Evolutionary conservation across 768 basidiomycete species (phyloP), one percentile per base, ranked within the genome.

Genomic region (Nevesoporus exiguus): DNA sequence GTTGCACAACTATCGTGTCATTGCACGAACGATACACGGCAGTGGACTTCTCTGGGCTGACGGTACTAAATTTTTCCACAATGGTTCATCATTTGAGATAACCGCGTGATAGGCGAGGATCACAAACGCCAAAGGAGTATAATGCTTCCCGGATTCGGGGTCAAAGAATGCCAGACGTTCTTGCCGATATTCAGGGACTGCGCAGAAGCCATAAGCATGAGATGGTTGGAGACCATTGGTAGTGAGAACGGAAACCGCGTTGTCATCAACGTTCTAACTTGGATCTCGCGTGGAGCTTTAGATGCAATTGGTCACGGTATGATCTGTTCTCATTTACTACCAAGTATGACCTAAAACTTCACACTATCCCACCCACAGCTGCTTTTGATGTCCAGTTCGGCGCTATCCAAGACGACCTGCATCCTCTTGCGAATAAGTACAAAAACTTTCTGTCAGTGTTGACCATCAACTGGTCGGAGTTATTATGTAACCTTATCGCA

Each of bases 111-210:
- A 69, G 68, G 74, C 4, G 65, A 74, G 25, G 74, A 67, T 24
- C 82, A 84, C 55, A 78, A 69, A 58, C 73, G 82, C 49, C 81
- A 83, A 46, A 68, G 79, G 54, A 80, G 71, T 57, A 73, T 81
- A n/a, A 76, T 82, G 76, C 67, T 78, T 44, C 81, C 81, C 1
- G 82, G 78, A 5, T 83, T 84, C 55, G 78, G 81, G 52, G 72
- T 64, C 3, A 74, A 75, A 1, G 78, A 81, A 54, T 73, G 74
- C n/a, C 79, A 74, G 44, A 72, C 77, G 4, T 80, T 79, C 55
- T 69, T 82, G 4, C 71, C 76, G 17, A 72, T 82, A 45, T 82
- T 83, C 68, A 71, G 68, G 41, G 68, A 71, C 48, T 74, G 56
- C 17, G 63, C 64, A 0, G 60, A 66, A 27, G 49, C 49, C 22